Evolutionary conservation across 2,329 filamentous ascomycete species (phyloP).

Genomic region (Aspergillus arachidicola): DNA sequence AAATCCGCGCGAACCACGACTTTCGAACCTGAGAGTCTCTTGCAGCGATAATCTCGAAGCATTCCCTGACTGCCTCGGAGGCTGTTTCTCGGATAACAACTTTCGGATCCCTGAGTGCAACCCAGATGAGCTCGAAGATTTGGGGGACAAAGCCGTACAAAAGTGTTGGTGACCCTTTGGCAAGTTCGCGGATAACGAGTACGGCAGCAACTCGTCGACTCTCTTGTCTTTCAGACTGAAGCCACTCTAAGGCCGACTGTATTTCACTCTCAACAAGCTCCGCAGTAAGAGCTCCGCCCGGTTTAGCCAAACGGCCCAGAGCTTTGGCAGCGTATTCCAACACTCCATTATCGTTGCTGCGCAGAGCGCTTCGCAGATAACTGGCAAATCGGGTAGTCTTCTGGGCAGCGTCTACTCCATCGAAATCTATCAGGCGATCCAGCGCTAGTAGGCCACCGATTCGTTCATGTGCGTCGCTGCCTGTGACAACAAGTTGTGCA

Average conservation of each 20-base stretch:
- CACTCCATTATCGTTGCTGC: conserved; percentile 86
- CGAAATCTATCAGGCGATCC: conserved; percentile 92
- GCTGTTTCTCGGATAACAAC: conserved; percentile 90
- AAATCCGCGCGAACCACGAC: conserved; percentile 87
- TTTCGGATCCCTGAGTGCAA: conserved; percentile 84
- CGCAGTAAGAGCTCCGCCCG: conserved; percentile 89
- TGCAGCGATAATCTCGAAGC: conserved; percentile 92
- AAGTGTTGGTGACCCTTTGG: conserved; percentile 88
- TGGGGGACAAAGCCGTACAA: conserved; percentile 96
- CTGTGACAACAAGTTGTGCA: conserved; percentile 76
- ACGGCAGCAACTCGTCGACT: conserved; percentile 92
- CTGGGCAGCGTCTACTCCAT: conserved; percentile 87
- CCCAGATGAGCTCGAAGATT: conserved; percentile 95
- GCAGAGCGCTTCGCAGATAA: conserved; percentile 82
- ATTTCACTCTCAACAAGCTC: conserved; percentile 97
- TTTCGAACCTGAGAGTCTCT: conserved; percentile 86
- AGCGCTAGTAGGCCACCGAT: conserved; percentile 91
- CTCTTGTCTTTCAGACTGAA: conserved; percentile 92
- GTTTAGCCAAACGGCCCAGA: conserved; percentile 85
- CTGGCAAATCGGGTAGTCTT: conserved; percentile 95
- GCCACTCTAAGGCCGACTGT: conserved; percentile 93
- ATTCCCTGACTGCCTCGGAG: conserved; percentile 89
- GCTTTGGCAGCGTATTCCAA: conserved; percentile 90
- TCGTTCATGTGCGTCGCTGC: conserved; percentile 82
- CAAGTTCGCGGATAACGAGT: conserved; percentile 84